Evolutionary conservation across 1,284 basidiomycete species (phyloP).

Genomic region (Papiliotrema laurentii): DNA sequence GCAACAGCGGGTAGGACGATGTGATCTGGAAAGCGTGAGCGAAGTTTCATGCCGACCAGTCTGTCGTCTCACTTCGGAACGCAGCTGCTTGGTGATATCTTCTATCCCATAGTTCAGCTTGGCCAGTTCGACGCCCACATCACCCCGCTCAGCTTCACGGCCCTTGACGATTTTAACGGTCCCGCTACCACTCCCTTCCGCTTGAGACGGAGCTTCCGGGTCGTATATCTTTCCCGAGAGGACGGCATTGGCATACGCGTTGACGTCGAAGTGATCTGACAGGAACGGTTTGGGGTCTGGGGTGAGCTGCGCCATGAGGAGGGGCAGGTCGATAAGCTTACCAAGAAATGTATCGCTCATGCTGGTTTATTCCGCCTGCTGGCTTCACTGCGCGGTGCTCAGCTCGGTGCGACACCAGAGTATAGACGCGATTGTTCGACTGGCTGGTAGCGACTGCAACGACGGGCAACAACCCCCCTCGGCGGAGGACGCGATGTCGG

Average conservation of each 20-base stretch:
- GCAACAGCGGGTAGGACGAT: constrained; percentile 46
- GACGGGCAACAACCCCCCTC: no score
- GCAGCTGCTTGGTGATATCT: constrained; percentile 80
- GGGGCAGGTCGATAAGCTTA: no score
- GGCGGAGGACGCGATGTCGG: no score
- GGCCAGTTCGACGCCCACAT: constrained; percentile 77
- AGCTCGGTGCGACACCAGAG: no score
- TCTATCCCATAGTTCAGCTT: constrained; percentile 79
- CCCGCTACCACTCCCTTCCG: constrained; percentile 6
- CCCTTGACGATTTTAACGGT: constrained; percentile 5
- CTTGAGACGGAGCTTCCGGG: constrained; percentile 45
- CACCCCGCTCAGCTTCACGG: constrained; percentile 57
- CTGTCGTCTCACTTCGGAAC: constrained; percentile 61
- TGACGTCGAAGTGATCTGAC: constrained; percentile 67
- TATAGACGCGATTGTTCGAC: no score
- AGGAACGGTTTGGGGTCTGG: constrained; percentile 47
- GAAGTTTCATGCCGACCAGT: not conserved
- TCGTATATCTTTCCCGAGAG: constrained; percentile 73
- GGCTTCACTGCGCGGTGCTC: no score
- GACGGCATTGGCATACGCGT: constrained; percentile 82
- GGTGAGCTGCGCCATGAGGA: not conserved
- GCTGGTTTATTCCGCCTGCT: no score
- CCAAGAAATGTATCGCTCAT: no score
- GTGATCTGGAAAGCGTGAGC: constrained; percentile 38
- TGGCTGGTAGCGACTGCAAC: no score